Evolutionary conservation across 305 asterid species (phyloP), one percentile per base, ranked within the genome.

Genomic region (Petunia hybrid): DNA sequence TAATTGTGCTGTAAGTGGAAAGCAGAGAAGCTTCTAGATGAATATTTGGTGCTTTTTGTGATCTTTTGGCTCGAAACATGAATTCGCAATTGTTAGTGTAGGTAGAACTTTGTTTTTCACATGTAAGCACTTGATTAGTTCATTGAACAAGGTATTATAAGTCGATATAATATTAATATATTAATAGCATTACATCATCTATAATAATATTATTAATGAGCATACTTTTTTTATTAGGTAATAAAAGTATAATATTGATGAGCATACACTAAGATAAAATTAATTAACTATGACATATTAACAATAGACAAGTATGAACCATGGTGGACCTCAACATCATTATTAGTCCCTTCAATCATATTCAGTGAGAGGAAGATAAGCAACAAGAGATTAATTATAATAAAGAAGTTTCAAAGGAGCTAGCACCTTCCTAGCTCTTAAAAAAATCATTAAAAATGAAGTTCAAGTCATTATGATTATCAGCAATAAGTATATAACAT

Each of bases 281-380:
- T 16, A 69, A 69, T 69, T 69, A 69, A 69, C 8, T 68, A 45
- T 13, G 55, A 43, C 22, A 39, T 13, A 69, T 57, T 69, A 69
- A 43, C 57, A 69, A 43, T 13, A 55, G 39, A 45, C 55, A 67
- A 41, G 38, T 41, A 60, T 35, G 22, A 78, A 78, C 31, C 75
- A 56, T 78, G 80, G 80, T 61, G 82, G 85, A 78, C 82, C 80
- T 60, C 76, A 78, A 73, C 22, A 59, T 78, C 80, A 67, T 35
- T 12, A 43, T 43, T 42, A 67, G 55, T 41, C 53, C 55, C 76
- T 41, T 77, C 59, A 82, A 64, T 76, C 77, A 81, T 75, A 67
- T 70, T 77, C 59, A 43, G 4, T 8, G 55, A 38, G 6, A 36
- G 66, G 59, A 77, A 68, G 76, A 42, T 68, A 68, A 68, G 57